Evolutionary conservation across 768 basidiomycete species (phyloP).

Genomic region (Boletus tomentosulus): DNA sequence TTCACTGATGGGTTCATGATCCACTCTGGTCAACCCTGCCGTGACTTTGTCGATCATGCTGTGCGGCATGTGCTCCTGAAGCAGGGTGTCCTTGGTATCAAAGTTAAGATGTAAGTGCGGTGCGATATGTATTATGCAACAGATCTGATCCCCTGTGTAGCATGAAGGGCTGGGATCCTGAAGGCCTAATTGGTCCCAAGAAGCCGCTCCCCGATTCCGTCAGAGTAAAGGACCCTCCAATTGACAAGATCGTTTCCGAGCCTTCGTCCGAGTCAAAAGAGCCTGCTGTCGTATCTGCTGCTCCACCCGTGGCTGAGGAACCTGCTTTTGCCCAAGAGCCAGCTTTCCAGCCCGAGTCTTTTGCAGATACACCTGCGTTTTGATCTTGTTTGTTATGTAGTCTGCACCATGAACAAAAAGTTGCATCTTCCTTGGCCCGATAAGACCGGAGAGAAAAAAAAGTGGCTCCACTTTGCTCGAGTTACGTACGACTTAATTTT

Average conservation of each 20-base stretch:
- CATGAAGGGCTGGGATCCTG: slow-evolving; percentile 96
- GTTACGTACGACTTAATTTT: background rate
- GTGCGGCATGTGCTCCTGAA: slow-evolving; percentile 97
- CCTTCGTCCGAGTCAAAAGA: slow-evolving; percentile 89
- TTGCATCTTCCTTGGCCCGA: slow-evolving; percentile 7
- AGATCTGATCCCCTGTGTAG: slow-evolving; percentile 38
- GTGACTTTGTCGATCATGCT: slow-evolving; percentile 96
- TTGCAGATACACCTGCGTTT: slow-evolving; percentile 53
- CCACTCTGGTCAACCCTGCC: slow-evolving; percentile 95
- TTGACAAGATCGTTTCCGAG: slow-evolving; percentile 87
- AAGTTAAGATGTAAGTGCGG: slow-evolving; percentile 89
- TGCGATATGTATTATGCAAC: background rate
- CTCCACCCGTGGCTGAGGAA: slow-evolving; percentile 53
- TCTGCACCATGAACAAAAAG: slow-evolving; percentile 11
- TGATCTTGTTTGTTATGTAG: slow-evolving; percentile 35
- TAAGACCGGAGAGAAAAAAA: background rate
- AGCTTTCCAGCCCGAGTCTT: slow-evolving; percentile 41
- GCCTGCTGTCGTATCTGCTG: slow-evolving; percentile 46
- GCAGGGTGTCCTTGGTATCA: slow-evolving; percentile 99
- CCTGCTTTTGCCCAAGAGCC: slow-evolving; percentile 31
- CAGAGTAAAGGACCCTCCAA: slow-evolving; percentile 80
- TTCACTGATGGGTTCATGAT: slow-evolving; percentile 99
- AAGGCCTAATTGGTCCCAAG: slow-evolving; percentile 82
- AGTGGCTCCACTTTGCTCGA: background rate
- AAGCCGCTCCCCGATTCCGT: slow-evolving; percentile 96